Conservation (phyloP, 345 rosid genomes). For the Lepidium didymum region DNA sequence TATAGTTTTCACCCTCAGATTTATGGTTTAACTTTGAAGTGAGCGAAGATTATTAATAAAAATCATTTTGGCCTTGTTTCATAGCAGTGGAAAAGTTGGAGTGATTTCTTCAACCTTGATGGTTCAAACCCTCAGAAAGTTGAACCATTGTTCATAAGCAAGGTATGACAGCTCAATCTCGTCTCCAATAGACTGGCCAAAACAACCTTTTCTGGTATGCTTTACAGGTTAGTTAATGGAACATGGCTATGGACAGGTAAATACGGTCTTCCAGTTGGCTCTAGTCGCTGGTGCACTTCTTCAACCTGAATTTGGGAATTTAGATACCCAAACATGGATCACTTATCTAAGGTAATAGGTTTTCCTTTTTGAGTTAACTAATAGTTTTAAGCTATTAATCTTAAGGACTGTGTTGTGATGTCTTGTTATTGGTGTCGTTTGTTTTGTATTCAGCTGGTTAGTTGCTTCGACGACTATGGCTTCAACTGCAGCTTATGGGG, state of each 20-base stretch:
- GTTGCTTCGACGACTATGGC: conserved; percentile 75
- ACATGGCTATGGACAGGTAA: conserved; percentile 46
- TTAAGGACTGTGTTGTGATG: background rate
- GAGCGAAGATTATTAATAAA: background rate
- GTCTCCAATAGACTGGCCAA: background rate
- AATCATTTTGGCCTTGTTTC: conserved; percentile 14
- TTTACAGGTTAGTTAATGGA: background rate
- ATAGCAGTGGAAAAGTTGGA: conserved; percentile 67
- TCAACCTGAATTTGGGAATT: conserved; percentile 76
- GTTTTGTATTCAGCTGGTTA: conserved; percentile 51
- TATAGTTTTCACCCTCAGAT: background rate
- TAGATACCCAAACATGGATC: conserved; percentile 56
- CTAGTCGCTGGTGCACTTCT: conserved; percentile 88
- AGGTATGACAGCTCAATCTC: conserved; percentile 35
- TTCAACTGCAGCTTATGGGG: conserved; percentile 79
- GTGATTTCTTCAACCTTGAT: conserved; percentile 73
- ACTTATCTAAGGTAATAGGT: conserved; percentile 62
- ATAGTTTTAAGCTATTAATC: background rate
- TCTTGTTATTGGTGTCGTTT: background rate
- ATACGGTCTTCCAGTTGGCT: conserved; percentile 83
- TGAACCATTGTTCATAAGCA: conserved; percentile 84
- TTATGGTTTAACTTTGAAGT: background rate
- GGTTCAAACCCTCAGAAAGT: conserved; percentile 68
- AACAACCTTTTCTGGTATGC: background rate
- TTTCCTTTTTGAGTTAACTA: background rate